phyloP scores from a whole-genome alignment of 2,329 filamentous ascomycete genomes.

The Cordyceps tenuipes region DNA sequence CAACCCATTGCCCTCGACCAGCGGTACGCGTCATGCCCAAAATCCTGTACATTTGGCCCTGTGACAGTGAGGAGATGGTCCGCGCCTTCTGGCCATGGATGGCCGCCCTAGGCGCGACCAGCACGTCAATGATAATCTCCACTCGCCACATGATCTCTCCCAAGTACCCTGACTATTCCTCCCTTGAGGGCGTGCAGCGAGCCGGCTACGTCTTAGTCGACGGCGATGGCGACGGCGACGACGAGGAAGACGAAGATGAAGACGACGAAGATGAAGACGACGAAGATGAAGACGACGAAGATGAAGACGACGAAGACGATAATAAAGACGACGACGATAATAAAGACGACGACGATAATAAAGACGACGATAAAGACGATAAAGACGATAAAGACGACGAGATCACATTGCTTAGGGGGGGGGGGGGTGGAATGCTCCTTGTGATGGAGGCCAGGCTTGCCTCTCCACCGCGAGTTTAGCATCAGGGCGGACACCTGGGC shows the following conservation, averaged over 20 bases:
- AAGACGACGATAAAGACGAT: too few relatives aligned
- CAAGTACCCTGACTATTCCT: constrained; percentile 32
- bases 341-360: too few relatives aligned
- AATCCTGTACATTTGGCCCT: constrained; percentile 50
- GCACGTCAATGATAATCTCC: constrained; percentile 40
- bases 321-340: too few relatives aligned
- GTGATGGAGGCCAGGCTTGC: constrained; percentile 25
- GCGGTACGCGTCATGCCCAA: constrained; percentile 56
- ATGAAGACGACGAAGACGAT: too few relatives aligned
- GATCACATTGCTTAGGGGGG: constrained; percentile 35
- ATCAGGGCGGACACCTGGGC: constrained; percentile 32
- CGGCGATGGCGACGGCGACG: constrained; percentile 30
- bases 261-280: too few relatives aligned
- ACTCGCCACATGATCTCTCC: constrained; percentile 35
- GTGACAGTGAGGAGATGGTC: constrained; percentile 48
- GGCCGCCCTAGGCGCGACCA: constrained; percentile 33
- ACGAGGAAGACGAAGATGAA: too few relatives aligned
- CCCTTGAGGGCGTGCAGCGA: constrained; percentile 31
- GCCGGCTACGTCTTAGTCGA: constrained; percentile 41
- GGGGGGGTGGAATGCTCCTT: constrained; percentile 29
- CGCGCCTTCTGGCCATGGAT: constrained; percentile 50
- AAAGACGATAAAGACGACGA: too few relatives aligned
- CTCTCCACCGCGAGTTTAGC: constrained; percentile 30
- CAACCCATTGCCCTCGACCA: constrained; percentile 50
- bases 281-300: too few relatives aligned